phyloP scores from a whole-genome alignment of 2,329 filamentous ascomycete species.

The Diaporthe velutina region DNA sequence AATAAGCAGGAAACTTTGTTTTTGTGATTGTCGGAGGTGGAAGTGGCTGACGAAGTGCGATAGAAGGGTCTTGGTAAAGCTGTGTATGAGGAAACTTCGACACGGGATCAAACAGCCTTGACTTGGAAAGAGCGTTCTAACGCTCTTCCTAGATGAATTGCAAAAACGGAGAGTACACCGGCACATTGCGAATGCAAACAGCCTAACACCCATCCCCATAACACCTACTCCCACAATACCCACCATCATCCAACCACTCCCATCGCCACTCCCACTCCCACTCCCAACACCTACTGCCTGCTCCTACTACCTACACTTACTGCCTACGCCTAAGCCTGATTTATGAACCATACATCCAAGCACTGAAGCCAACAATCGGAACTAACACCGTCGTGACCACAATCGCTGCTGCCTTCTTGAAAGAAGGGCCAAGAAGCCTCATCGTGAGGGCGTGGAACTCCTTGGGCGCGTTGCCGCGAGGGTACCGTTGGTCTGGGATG shows the following conservation, averaged over 20 bases:
- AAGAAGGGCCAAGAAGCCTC: background rate
- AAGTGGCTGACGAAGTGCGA: background rate
- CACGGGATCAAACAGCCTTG: background rate
- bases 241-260: too few relatives aligned
- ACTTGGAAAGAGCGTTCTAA: too few relatives aligned
- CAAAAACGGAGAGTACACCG: too few relatives aligned
- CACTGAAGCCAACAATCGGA: background rate
- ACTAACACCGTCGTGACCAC: background rate
- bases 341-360: background rate
- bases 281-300: too few relatives aligned
- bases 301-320: too few relatives aligned
- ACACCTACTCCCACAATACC: too few relatives aligned
- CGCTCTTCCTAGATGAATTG: too few relatives aligned
- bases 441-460: slow-evolving; percentile 43
- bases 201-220: too few relatives aligned
- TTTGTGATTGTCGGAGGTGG: background rate
- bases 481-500: slow-evolving; percentile 48
- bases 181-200: too few relatives aligned
- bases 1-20: background rate
- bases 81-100: background rate
- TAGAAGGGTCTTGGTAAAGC: background rate
- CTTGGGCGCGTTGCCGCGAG: slow-evolving; percentile 47
- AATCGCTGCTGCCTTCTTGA: slow-evolving; percentile 11
- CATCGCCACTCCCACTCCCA: too few relatives aligned
- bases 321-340: too few relatives aligned